phyloP scores from a whole-genome alignment of 225 moss, liverwort and hornwort species.

The Anthoceros angustus region DNA sequence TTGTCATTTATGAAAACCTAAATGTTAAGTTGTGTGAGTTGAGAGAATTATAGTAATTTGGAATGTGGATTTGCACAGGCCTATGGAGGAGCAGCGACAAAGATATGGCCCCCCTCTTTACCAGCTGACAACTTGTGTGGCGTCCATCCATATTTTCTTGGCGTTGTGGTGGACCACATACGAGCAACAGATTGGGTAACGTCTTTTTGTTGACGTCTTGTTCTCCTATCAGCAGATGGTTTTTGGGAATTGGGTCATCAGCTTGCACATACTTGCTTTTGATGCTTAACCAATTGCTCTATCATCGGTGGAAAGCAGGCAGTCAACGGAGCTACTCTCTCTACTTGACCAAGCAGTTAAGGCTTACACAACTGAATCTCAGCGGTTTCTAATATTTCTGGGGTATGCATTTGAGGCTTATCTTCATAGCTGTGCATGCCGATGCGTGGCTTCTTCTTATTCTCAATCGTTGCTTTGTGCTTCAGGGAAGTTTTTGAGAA shows the following conservation, averaged over 20 bases:
- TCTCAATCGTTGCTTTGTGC: conserved; percentile 1
- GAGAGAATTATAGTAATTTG: background rate
- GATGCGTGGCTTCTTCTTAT: background rate
- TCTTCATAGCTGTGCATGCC: background rate
- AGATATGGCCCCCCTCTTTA: conserved; percentile 94
- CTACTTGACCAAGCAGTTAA: conserved; percentile 52
- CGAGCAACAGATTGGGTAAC: conserved; percentile 37
- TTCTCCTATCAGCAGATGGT: background rate
- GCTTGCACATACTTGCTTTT: conserved; percentile 6
- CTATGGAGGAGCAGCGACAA: conserved; percentile 96
- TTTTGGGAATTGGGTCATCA: background rate
- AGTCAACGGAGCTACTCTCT: conserved; percentile 32
- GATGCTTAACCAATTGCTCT: background rate
- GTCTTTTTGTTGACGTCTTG: background rate
- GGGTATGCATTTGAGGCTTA: conserved; percentile 23
- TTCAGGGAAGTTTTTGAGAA: conserved; percentile 84
- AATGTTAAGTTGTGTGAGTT: background rate
- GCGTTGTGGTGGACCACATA: conserved; percentile 63
- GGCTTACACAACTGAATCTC: conserved; percentile 49
- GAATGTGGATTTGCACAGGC: conserved; percentile 26
- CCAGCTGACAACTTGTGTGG: conserved; percentile 47
- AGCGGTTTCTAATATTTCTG: conserved; percentile 61
- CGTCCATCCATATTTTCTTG: conserved; percentile 41
- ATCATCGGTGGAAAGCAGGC: conserved; percentile 19
- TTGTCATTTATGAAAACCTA: background rate